These are phyloP conservation scores for Candida albicans DNA, from an alignment of 1,139 yeast species.

Conservation along the genomic window DNA sequence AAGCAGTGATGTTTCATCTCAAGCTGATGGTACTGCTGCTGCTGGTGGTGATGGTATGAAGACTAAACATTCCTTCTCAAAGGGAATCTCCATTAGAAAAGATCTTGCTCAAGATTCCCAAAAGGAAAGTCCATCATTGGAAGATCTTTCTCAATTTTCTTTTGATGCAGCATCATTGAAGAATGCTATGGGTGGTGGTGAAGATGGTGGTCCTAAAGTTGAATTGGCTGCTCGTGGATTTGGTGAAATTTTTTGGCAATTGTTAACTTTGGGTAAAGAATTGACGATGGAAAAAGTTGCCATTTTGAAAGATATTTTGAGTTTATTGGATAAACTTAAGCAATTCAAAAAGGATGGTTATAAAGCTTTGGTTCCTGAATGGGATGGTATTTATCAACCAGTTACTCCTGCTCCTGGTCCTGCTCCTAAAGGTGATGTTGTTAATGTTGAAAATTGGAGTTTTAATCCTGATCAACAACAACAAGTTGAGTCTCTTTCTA, in stretches of 20 bases:
- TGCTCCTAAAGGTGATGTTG: conserved; percentile 1
- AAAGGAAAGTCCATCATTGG: background rate
- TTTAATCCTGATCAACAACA: background rate
- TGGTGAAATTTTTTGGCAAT: conserved; percentile 14
- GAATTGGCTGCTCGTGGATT: conserved; percentile 12
- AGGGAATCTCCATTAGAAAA: conserved; percentile 7
- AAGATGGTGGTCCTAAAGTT: conserved; percentile 4
- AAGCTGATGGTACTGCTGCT: conserved; percentile 1
- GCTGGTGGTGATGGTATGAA: conserved; percentile 7
- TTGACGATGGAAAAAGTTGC: conserved; percentile 13
- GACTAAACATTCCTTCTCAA: conserved; percentile 5
- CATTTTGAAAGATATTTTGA: conserved; percentile 13
- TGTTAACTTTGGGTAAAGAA: conserved; percentile 13
- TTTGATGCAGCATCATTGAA: background rate
- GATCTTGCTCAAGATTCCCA: conserved; percentile 4
- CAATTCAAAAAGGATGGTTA: conserved; percentile 2
- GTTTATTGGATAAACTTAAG: conserved; percentile 12
- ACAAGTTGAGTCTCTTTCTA: conserved; percentile 1
- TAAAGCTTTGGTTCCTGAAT: conserved; percentile 4
- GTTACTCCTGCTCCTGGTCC: background rate
- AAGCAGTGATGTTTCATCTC: conserved; percentile 6
- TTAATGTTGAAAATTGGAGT: background rate
- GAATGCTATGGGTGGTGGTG: conserved; percentile 1
- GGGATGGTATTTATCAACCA: conserved; percentile 5
- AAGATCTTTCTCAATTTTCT: background rate